These are phyloP conservation scores for Gossypium herbaceum DNA, from an alignment of 345 rosid genomes.

Conservation along the genomic window DNA sequence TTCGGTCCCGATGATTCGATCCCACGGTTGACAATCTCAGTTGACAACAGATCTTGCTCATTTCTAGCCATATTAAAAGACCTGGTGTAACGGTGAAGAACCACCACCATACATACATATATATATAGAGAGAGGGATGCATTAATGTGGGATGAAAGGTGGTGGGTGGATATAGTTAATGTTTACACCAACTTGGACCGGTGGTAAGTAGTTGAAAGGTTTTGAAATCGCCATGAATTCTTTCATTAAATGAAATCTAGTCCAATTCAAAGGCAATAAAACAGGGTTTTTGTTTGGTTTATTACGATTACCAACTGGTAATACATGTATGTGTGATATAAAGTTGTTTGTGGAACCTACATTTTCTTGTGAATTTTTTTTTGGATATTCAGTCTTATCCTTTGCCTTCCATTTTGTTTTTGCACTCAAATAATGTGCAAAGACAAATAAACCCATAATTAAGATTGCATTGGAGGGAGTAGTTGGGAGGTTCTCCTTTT, in stretches of 20 bases:
- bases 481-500: background rate
- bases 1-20: slow-evolving; percentile 83
- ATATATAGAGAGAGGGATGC: background rate
- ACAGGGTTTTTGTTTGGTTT: background rate
- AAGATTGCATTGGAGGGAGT: background rate
- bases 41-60: slow-evolving; percentile 79
- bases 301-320: background rate
- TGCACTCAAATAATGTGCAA: background rate
- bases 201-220: slow-evolving; percentile 47
- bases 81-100: slow-evolving; percentile 10
- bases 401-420: background rate
- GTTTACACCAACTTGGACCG: slow-evolving; percentile 41
- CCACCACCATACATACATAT: slow-evolving; percentile 15
- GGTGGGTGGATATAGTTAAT: slow-evolving; percentile 41
- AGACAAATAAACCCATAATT: background rate
- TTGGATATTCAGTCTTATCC: background rate
- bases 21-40: slow-evolving; percentile 93
- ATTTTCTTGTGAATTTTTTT: background rate
- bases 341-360: background rate
- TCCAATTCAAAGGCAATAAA: background rate
- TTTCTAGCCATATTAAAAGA: slow-evolving; percentile 30
- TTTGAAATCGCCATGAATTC: slow-evolving; percentile 41
- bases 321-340: no score
- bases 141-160: slow-evolving; percentile 8
- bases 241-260: slow-evolving; percentile 28